Evolutionary conservation across 306 rosid species (phyloP).

Genomic region (Luffa acutangula): DNA sequence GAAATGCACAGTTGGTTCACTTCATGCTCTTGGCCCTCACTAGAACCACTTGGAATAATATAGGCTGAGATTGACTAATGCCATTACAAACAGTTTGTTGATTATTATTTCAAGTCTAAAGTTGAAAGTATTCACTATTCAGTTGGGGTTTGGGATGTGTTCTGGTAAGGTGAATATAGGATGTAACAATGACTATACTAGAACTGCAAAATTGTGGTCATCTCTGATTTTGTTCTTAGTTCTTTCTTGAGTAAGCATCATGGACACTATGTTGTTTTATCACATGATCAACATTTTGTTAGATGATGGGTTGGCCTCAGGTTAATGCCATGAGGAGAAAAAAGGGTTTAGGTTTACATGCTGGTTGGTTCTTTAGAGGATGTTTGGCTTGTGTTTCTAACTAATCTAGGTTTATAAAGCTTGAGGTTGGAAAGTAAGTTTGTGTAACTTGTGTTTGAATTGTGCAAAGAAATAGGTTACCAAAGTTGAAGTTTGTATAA

Average conservation of each 20-base stretch:
- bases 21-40: neutral
- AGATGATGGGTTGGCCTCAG: neutral
- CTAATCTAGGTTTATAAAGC: neutral
- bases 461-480: neutral
- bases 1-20: neutral
- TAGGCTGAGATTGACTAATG: neutral
- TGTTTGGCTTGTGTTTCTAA: neutral
- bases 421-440: neutral
- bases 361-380: neutral
- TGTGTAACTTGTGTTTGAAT: neutral
- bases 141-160: neutral
- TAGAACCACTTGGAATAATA: neutral
- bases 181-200: neutral
- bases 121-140: neutral
- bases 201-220: neutral
- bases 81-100: neutral
- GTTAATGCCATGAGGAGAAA: neutral
- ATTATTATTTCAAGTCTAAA: neutral
- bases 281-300: neutral
- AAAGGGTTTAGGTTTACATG: neutral
- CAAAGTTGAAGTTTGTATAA: neutral
- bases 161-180: neutral
- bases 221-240: neutral
- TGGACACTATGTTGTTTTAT: neutral
- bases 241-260: neutral